A percentile compares a stretch with the other conserved stretches of the same genome.
These are phyloP conservation scores for Aureobasidium sp. DNA, from an alignment of 2,329 filamentous ascomycete genomes.

Conservation along the genomic window DNA sequence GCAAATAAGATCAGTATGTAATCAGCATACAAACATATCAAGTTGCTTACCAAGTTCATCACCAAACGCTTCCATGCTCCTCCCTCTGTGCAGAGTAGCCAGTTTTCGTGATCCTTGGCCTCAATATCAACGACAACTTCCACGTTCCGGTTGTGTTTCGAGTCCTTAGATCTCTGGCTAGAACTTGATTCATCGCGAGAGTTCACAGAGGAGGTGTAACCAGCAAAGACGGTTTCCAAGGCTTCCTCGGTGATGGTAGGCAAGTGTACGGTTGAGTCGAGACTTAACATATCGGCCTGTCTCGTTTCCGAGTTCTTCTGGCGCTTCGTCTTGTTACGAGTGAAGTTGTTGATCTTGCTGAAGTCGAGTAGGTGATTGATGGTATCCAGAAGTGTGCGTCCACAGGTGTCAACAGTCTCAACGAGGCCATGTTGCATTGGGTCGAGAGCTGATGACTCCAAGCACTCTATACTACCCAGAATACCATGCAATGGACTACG, in stretches of 20 bases:
- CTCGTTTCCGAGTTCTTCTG: conserved; percentile 12
- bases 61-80: conserved; percentile 30
- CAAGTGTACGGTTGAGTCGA: conserved; percentile 30
- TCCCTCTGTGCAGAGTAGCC: conserved; percentile 35
- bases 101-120: conserved; percentile 26
- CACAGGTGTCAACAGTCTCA: conserved; percentile 42
- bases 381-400: conserved; percentile 44
- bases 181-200: conserved; percentile 31
- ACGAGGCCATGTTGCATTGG: conserved; percentile 35
- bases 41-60: conserved; percentile 17
- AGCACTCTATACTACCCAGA: conserved; percentile 40
- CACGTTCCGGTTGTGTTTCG: conserved; percentile 16
- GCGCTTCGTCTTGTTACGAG: neutral
- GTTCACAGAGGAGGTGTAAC: conserved; percentile 16
- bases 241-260: conserved; percentile 45
- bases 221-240: conserved; percentile 38
- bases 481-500: conserved; percentile 40
- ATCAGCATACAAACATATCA: too few relatives aligned
- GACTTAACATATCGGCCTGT: conserved; percentile 15
- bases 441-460: conserved; percentile 37
- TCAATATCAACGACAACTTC: conserved; percentile 37
- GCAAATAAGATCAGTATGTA: conserved; percentile 37
- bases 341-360: conserved; percentile 34
- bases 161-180: conserved; percentile 16
- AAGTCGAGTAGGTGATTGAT: conserved; percentile 37